Conservation (phyloP, 108 stramenopile genomes). For the Conticribra guillardii region DNA sequence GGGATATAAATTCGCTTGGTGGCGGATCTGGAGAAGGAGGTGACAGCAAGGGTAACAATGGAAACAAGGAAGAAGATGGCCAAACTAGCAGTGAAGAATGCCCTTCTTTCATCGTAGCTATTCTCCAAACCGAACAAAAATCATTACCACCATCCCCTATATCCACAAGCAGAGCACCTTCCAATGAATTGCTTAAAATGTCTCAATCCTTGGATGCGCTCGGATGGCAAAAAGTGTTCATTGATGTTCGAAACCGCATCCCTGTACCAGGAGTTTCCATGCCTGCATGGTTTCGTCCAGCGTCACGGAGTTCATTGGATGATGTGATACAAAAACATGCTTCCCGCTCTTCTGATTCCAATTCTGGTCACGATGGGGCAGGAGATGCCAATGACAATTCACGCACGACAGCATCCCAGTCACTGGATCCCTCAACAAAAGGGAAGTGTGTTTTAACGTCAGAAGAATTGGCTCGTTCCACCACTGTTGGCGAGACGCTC, state of each 20-base stretch:
- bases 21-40: slow-evolving; percentile 27
- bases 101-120: slow-evolving; percentile 48
- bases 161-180: slow-evolving; percentile 1
- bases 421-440: too few relatives aligned
- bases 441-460: slow-evolving; percentile 34
- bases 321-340: slow-evolving; percentile 36
- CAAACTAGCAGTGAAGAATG: not conserved
- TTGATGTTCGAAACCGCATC: slow-evolving; percentile 75
- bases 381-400: slow-evolving; percentile 8
- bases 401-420: too few relatives aligned
- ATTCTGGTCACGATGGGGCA: too few relatives aligned
- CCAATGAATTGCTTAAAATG: slow-evolving; percentile 61
- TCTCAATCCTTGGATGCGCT: slow-evolving; percentile 71
- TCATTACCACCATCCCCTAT: not conserved
- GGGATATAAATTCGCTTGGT: slow-evolving; percentile 12
- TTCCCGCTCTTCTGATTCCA: not conserved
- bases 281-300: slow-evolving; percentile 36
- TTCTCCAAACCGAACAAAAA: slow-evolving; percentile 35
- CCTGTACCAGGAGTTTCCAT: slow-evolving; percentile 53
- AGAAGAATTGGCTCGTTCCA: slow-evolving; percentile 56
- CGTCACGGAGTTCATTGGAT: slow-evolving; percentile 26
- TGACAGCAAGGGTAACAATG: not conserved
- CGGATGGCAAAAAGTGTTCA: slow-evolving; percentile 90
- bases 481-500: slow-evolving; percentile 54
- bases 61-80: not conserved